These are phyloP conservation scores for Pythium biforme DNA, from an alignment of 352 stramenopile genomes.

Conservation along the genomic window DNA sequence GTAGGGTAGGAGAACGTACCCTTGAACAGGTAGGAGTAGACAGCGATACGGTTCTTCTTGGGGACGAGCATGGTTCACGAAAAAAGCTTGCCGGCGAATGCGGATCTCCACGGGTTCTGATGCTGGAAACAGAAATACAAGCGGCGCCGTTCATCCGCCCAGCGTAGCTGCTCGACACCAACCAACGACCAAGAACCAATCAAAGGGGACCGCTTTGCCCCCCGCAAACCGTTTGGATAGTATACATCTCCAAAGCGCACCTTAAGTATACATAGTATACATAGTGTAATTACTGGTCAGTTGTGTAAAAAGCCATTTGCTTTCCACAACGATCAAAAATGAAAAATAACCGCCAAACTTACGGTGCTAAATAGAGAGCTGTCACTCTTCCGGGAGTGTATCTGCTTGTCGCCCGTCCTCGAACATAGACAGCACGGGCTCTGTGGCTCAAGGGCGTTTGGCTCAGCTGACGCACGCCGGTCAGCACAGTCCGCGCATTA, in stretches of 20 bases:
- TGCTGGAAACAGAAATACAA: slow-evolving; percentile 32
- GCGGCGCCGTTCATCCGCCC: slow-evolving; percentile 6
- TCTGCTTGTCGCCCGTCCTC: not conserved
- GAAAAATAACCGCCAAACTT: not conserved
- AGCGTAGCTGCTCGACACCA: slow-evolving; percentile 23
- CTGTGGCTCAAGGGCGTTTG: not conserved
- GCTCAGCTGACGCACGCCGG: slow-evolving; percentile 16
- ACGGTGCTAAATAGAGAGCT: slow-evolving; percentile 1
- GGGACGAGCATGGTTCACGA: slow-evolving; percentile 90
- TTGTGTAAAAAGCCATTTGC: slow-evolving; percentile 1
- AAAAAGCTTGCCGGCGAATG: slow-evolving; percentile 89
- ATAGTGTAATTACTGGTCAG: slow-evolving; percentile 19
- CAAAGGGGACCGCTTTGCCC: slow-evolving; percentile 3
- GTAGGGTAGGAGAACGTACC: slow-evolving; percentile 37
- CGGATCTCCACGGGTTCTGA: slow-evolving; percentile 79
- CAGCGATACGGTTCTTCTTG: slow-evolving; percentile 98
- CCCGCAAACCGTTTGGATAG: not conserved
- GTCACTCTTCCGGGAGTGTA: slow-evolving; percentile 11
- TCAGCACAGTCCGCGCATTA: not conserved
- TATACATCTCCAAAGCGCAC: slow-evolving; percentile 5
- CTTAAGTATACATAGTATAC: slow-evolving; percentile 17
- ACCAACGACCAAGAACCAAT: slow-evolving; percentile 35
- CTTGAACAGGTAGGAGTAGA: slow-evolving; percentile 99
- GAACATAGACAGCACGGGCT: slow-evolving; percentile 4
- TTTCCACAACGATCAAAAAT: not conserved